These are phyloP conservation scores for Xylariaceae sp. DNA, from an alignment of 2,329 filamentous ascomycete genomes.

Conservation along the genomic window DNA sequence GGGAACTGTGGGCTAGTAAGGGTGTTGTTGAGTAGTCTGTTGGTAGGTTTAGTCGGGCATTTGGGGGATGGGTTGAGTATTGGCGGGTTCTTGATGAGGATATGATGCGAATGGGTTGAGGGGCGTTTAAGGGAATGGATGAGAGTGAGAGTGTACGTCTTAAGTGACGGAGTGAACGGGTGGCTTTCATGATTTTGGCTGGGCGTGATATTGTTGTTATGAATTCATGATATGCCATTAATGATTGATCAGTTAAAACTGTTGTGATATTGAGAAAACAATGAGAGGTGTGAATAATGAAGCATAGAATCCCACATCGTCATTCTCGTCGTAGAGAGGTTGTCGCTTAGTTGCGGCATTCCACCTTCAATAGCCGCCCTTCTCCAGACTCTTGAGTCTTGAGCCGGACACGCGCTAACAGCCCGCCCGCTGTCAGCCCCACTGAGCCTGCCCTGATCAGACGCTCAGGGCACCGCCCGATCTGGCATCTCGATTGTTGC, in stretches of 20 bases:
- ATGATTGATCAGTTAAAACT: not conserved
- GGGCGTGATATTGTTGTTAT: not conserved
- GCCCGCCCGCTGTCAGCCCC: conserved; percentile 16
- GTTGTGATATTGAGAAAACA: not conserved
- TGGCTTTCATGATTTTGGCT: conserved; percentile 18
- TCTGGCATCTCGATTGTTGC: conserved; percentile 36
- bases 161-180: conserved; percentile 20
- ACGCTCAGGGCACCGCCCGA: too few species aligned
- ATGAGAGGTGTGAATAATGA: not conserved
- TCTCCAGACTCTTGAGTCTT: too few species aligned
- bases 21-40: conserved; percentile 82
- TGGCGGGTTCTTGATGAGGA: conserved; percentile 6
- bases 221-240: too few species aligned
- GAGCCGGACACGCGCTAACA: not conserved
- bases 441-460: too few species aligned
- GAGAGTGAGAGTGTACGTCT: conserved; percentile 17
- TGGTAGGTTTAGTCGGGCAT: conserved; percentile 73
- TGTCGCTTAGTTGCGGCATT: conserved; percentile 30
- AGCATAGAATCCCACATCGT: conserved; percentile 14
- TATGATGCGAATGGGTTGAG: too few species aligned
- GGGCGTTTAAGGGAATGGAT: not conserved
- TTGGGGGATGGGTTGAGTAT: conserved; percentile 56
- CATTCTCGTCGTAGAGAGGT: conserved; percentile 9
- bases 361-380: conserved; percentile 1
- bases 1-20: conserved; percentile 75